These are phyloP conservation scores for Pseudonitzschia multistriata DNA, from an alignment of 108 stramenopile genomes.

Conservation along the genomic window DNA sequence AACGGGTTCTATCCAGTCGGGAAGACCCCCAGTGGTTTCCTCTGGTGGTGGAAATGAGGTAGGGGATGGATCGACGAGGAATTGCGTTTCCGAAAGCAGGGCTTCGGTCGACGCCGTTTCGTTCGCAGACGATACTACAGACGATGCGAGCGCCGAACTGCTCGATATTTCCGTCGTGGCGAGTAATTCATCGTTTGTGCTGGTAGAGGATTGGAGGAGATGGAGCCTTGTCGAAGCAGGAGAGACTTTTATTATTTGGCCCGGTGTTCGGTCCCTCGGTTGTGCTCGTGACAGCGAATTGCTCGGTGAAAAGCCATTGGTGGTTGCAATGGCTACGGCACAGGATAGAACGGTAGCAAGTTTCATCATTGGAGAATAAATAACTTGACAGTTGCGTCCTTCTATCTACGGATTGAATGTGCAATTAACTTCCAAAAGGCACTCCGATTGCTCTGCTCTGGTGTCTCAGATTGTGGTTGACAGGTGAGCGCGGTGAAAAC, in stretches of 20 bases:
- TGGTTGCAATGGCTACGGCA: not conserved
- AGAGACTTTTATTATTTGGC: no score
- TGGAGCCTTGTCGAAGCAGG: not conserved
- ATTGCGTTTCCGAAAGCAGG: not conserved
- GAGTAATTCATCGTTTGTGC: not conserved
- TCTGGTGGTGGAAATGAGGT: not conserved
- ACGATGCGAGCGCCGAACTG: not conserved
- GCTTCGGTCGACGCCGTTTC: not conserved
- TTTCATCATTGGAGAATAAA: not conserved
- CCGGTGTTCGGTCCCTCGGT: not conserved
- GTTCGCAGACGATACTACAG: not conserved
- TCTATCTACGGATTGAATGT: no score
- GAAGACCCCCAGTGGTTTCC: not conserved
- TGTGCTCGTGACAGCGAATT: not conserved
- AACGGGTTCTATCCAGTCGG: constrained; percentile 37
- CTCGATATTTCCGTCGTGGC: not conserved
- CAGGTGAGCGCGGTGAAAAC: no score
- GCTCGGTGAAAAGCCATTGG: not conserved
- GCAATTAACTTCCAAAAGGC: no score
- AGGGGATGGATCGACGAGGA: not conserved
- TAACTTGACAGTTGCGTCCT: no score
- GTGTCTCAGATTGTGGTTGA: no score
- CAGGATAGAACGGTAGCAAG: not conserved
- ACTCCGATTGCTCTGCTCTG: no score
- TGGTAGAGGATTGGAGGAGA: not conserved